A percentile compares a stretch with the other conserved stretches of the same genome.
Conservation (phyloP, 805 yeast genomes). For the Lachancea dasiensis region DNA sequence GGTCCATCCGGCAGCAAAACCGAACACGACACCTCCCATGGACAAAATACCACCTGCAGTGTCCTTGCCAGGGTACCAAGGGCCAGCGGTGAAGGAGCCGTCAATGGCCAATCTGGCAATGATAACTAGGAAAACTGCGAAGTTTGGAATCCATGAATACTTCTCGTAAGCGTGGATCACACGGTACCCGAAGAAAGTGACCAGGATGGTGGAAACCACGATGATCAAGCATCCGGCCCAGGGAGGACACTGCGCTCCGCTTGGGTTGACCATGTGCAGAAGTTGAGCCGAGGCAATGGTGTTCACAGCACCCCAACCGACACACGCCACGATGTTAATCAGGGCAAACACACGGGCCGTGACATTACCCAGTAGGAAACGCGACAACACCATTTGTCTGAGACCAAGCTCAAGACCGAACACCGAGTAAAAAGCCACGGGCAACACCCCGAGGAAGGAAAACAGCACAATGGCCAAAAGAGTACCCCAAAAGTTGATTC, state of each 20-base stretch:
- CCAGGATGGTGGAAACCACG: constrained; percentile 57
- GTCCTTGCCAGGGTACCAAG: constrained; percentile 46
- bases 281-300: constrained; percentile 85
- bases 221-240: constrained; percentile 87
- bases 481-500: constrained; percentile 67
- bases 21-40: constrained; percentile 77
- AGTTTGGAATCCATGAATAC: constrained; percentile 83
- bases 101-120: constrained; percentile 70
- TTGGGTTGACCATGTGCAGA: constrained; percentile 64
- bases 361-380: constrained; percentile 69
- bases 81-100: constrained; percentile 54
- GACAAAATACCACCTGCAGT: constrained; percentile 75
- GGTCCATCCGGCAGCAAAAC: constrained; percentile 93
- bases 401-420: constrained; percentile 83
- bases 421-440: constrained; percentile 77
- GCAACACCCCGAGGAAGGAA: constrained; percentile 61
- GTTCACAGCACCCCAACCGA: constrained; percentile 95
- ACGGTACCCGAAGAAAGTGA: constrained; percentile 79
- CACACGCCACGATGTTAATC: constrained; percentile 76
- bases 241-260: constrained; percentile 56
- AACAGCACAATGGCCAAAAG: constrained; percentile 66
- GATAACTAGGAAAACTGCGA: constrained; percentile 65
- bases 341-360: constrained; percentile 73
- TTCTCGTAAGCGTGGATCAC: constrained; percentile 78
- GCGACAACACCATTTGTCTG: constrained; percentile 79